Base-by-base conservation (phyloP, 257 asterid species). In the Petrea volubilis region DNA sequence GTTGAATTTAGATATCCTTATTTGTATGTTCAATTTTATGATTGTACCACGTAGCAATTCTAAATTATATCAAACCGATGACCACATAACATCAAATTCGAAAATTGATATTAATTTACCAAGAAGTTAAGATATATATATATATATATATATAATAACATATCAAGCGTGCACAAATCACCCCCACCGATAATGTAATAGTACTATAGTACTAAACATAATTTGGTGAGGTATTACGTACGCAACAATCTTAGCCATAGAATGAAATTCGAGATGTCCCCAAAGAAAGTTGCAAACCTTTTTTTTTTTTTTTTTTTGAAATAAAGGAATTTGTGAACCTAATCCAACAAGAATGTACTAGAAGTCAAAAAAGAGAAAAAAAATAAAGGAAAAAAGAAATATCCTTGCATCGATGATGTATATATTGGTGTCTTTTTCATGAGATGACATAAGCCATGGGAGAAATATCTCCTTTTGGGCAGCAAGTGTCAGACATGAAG, bases 291-390 rank as follows among this genome's bases (percentile, higher is more conserved):
- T n/a, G n/a, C n/a, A n/a, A n/a, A n/a, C n/a, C n/a, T n/a, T n/a
- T n/a, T n/a, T n/a, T n/a, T n/a, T n/a, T n/a, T n/a, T n/a, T n/a
- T 25, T 44, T 44, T 29, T 31, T n/a, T 66, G 3, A 31, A 31
- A 38, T 38, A 2, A n/a, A n/a, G n/a, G n/a, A n/a, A n/a, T n/a
- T n/a, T n/a, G n/a, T n/a, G 10, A 24, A 60, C 75, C 57, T 65
- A 72, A 59, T 79, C 82, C 77, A 79, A 63, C 59, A 71, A 17
- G 36, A 66, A n/a, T n/a, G n/a, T n/a, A n/a, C n/a, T n/a, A n/a
- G n/a, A 74, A 51, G 63, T 7, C 60, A 72, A 57, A 71, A 58
- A 13, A 23, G n/a, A 46, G 0, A 41, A 20, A 44, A 43, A 52
- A 60, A 8, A 57, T 25, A 4, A n/a, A 34, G 36, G 17, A 17